Conservation (phyloP, 176 grass and related monocot genomes). For the Aegilops longissima region DNA sequence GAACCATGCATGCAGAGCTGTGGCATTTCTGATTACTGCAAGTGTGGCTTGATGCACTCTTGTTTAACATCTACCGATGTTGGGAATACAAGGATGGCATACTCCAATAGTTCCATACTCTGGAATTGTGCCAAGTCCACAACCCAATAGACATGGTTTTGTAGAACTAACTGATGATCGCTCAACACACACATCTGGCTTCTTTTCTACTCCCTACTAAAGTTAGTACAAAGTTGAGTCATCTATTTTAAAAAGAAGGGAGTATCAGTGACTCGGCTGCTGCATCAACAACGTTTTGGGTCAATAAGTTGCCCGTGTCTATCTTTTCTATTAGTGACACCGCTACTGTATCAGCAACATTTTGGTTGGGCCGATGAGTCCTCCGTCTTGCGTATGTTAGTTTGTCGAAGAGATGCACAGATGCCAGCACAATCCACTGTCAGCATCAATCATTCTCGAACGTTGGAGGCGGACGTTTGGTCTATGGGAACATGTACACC, state of each 20-base stretch:
- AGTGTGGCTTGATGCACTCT: conserved; percentile 25
- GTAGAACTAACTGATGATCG: conserved; percentile 8
- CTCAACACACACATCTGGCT: background rate
- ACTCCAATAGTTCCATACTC: conserved; percentile 34
- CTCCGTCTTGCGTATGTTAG: conserved; percentile 6
- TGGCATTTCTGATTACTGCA: conserved; percentile 14
- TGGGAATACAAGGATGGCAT: background rate
- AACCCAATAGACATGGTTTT: background rate
- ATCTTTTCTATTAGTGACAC: conserved; percentile 45
- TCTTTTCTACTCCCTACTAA: background rate
- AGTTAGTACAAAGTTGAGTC: too few species aligned
- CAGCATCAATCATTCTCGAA: conserved; percentile 29
- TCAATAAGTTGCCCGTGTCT: conserved; percentile 23
- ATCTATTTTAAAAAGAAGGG: too few species aligned
- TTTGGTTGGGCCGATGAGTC: conserved; percentile 2
- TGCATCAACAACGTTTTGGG: conserved; percentile 12
- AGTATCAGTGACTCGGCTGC: conserved; percentile 34
- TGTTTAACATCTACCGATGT: conserved; percentile 33
- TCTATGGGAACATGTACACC: too few species aligned
- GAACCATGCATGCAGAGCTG: conserved; percentile 27
- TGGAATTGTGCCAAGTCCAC: conserved; percentile 31
- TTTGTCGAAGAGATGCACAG: background rate
- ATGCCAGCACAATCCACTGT: conserved; percentile 21
- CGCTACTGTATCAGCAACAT: conserved; percentile 12
- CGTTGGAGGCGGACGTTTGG: background rate